These are phyloP conservation scores for Saccharomyces kudriavzevii DNA, from an alignment of 805 yeast genomes.

Conservation along the genomic window DNA sequence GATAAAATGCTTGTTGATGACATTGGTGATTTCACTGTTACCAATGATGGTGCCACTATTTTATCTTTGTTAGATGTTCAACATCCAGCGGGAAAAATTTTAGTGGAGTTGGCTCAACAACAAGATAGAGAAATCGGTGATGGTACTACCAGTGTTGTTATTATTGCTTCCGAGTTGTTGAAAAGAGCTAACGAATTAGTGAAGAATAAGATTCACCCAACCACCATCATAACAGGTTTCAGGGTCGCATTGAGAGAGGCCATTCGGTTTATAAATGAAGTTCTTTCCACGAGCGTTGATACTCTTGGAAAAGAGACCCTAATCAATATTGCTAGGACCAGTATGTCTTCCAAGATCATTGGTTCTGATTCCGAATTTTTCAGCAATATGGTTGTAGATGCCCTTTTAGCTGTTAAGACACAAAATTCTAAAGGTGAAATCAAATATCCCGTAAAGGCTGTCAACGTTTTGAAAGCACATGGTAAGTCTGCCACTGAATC, in stretches of 20 bases:
- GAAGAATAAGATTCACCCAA: constrained; percentile 90
- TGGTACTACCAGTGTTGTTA: constrained; percentile 96
- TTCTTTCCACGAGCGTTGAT: constrained; percentile 72
- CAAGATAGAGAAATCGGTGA: constrained; percentile 98
- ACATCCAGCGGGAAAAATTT: constrained; percentile 96
- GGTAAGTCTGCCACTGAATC: constrained; percentile 91
- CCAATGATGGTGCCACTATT: constrained; percentile 98
- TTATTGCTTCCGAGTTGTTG: constrained; percentile 86
- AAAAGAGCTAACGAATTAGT: constrained; percentile 91
- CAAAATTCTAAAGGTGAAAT: constrained; percentile 78
- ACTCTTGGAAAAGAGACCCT: constrained; percentile 74
- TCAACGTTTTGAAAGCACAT: constrained; percentile 90
- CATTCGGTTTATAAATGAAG: constrained; percentile 74
- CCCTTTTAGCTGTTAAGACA: constrained; percentile 90
- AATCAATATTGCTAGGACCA: constrained; percentile 87
- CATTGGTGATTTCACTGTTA: constrained; percentile 96
- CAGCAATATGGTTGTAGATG: constrained; percentile 85
- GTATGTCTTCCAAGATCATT: constrained; percentile 94
- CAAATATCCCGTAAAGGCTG: constrained; percentile 95
- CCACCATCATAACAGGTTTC: constrained; percentile 95
- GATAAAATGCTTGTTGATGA: constrained; percentile 99
- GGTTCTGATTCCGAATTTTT: constrained; percentile 91
- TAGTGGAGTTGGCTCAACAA: constrained; percentile 95
- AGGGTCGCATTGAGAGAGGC: constrained; percentile 91
- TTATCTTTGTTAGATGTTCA: constrained; percentile 85